Percentiles rank a stretch among this genome's conserved stretches.
These are phyloP conservation scores for Lycium ferocissimum DNA, from an alignment of 257 asterid species.

Conservation along the genomic window DNA sequence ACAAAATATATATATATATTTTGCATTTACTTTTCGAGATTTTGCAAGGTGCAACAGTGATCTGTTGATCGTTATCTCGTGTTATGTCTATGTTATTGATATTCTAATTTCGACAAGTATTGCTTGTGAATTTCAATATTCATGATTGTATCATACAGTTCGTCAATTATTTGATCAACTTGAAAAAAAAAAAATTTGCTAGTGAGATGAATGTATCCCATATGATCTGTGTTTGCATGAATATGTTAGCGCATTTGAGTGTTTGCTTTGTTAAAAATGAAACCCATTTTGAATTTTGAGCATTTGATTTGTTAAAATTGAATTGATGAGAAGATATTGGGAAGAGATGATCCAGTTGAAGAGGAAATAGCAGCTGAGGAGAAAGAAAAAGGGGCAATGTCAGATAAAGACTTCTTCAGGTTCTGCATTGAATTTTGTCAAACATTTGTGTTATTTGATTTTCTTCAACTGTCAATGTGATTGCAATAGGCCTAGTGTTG, in stretches of 20 bases:
- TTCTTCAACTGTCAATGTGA: neutral
- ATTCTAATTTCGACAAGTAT: neutral
- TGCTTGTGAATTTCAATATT: neutral
- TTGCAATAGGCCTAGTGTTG: neutral
- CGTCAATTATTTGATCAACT: neutral
- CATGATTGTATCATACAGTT: neutral
- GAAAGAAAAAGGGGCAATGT: conserved; percentile 40
- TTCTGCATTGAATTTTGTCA: conserved; percentile 32
- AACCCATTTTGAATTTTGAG: neutral
- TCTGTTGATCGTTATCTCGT: neutral
- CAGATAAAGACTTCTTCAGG: conserved; percentile 95
- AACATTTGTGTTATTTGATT: neutral
- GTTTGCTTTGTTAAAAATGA: neutral
- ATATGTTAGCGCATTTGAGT: neutral
- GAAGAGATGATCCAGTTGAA: conserved; percentile 52
- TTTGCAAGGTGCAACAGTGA: neutral
- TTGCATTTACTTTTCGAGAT: neutral
- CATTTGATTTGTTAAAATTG: conserved; percentile 26
- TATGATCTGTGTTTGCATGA: neutral
- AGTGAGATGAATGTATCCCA: neutral
- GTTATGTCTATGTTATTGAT: neutral
- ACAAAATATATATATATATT: conserved; percentile 58
- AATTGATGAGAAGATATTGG: conserved; percentile 55
- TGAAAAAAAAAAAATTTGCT: neutral
- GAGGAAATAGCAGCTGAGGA: conserved; percentile 36